These are phyloP conservation scores for Dioszegia crocea DNA, from an alignment of 768 basidiomycete species.

Conservation along the genomic window DNA sequence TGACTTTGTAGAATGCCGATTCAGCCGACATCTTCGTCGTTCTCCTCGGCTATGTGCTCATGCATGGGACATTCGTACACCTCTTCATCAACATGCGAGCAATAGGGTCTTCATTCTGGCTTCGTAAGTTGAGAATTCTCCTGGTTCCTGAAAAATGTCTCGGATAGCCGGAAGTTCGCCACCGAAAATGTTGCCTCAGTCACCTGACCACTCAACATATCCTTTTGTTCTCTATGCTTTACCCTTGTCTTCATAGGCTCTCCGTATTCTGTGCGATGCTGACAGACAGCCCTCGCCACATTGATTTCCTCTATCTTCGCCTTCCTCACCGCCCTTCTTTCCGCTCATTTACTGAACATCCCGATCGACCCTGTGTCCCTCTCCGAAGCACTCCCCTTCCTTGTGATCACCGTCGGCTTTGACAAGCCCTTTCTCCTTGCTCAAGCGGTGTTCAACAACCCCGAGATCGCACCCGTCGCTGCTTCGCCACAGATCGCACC, in stretches of 20 bases:
- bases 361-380: slow-evolving; percentile 88
- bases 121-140: slow-evolving; percentile 48
- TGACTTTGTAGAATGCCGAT: slow-evolving; percentile 68
- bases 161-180: neutral
- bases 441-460: slow-evolving; percentile 79
- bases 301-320: slow-evolving; percentile 75
- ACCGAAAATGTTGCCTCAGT: neutral
- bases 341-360: slow-evolving; percentile 70
- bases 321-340: slow-evolving; percentile 75
- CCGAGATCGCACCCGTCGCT: slow-evolving; percentile 52
- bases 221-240: neutral
- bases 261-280: neutral
- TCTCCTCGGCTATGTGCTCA: slow-evolving; percentile 84
- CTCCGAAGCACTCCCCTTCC: slow-evolving; percentile 92
- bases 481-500: slow-evolving; percentile 39
- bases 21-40: slow-evolving; percentile 94
- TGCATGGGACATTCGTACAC: slow-evolving; percentile 92
- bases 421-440: slow-evolving; percentile 94
- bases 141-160: neutral
- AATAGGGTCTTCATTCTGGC: slow-evolving; percentile 72
- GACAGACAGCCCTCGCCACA: slow-evolving; percentile 59
- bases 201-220: slow-evolving; percentile 1
- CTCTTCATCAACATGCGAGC: slow-evolving; percentile 82
- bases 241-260: too few species aligned
- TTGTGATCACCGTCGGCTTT: slow-evolving; percentile 96